Base-by-base conservation (phyloP, 176 grass and related monocot genomes). In the Aegilops sharonensis region DNA sequence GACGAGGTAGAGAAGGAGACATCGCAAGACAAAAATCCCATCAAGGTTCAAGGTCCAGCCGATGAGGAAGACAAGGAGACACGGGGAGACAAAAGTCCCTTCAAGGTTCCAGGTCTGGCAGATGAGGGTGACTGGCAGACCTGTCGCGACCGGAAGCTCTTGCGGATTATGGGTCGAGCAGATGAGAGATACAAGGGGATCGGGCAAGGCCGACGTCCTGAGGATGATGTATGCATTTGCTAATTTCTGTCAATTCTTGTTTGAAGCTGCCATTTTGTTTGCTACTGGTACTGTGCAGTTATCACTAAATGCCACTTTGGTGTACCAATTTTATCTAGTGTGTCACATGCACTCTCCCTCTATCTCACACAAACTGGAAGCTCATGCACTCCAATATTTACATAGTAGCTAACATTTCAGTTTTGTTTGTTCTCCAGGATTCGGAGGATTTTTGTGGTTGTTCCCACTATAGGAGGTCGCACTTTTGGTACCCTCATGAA, bases 391-490 rank as follows among this genome's bases (percentile, higher is more conserved):
- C 66, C 52, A 35, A 42, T 50, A 57, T 78, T 30, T 79, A 63
- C 4, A 61, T 21, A 68, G 74, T 14, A 68, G 74, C 25, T 69
- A n/a, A 83, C 65, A 84, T 78, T 73, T 36, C 10, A 42, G 45
- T 74, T 85, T 9, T 40, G 79, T 75, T 67, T 77, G 27, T 34
- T 77, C 47, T 77, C 29, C 74, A 77, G 74, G 48, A 77, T 77
- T 3, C 0, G 31, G 14, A 56, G 30, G 74, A 56, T 34, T 31
- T 5, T 34, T 18, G 48, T 57, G 48, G 31, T 30, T 48, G 1
- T 34, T 56, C 4, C 27, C 1, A 9, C 60, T n/a, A n/a, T 24
- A 25, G 60, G n/a, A 63, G 6, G 20, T 21, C 7, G 2, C 20
- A 0, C 20, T 11, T 63, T 63, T 24, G n/a, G n/a, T 8, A 11